phyloP scores from a whole-genome alignment of 1,139 yeast species.

The Trichomonascaceae sp. region DNA sequence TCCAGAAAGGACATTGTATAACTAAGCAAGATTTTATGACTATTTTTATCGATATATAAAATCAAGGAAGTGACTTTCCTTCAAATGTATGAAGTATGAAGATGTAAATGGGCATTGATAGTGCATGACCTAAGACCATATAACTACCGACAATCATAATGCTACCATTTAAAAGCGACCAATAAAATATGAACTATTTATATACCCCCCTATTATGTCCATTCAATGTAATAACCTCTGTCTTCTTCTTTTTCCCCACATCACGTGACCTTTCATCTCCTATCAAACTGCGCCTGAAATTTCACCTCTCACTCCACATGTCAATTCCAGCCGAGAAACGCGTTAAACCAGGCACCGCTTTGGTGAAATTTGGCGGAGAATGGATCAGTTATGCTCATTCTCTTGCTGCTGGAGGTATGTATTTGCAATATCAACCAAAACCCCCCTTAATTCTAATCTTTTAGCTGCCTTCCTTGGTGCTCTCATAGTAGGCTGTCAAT shows the following conservation, averaged over 20 bases:
- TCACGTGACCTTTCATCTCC: not conserved
- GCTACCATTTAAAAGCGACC: no score
- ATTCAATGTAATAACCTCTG: no score
- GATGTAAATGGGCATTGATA: no score
- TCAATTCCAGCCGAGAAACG: slow-evolving; percentile 33
- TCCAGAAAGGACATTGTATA: no score
- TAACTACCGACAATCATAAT: not conserved
- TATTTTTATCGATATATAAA: not conserved
- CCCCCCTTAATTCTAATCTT: not conserved
- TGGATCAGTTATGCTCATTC: slow-evolving; percentile 68
- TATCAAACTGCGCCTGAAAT: not conserved
- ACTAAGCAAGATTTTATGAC: no score
- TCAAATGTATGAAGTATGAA: no score
- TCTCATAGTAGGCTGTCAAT: slow-evolving; percentile 58
- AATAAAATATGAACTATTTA: no score
- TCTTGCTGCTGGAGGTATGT: slow-evolving; percentile 47
- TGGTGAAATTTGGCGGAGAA: slow-evolving; percentile 47
- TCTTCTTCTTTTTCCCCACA: not conserved
- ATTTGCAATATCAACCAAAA: not conserved
- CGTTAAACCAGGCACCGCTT: slow-evolving; percentile 17
- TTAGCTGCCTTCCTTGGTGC: slow-evolving; percentile 67
- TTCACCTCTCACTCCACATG: slow-evolving; percentile 1
- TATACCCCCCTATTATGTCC: no score
- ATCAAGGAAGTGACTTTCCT: not conserved
- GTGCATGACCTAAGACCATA: not conserved